Base-by-base conservation (phyloP, 768 basidiomycete genomes). In the Trametes elegans region DNA sequence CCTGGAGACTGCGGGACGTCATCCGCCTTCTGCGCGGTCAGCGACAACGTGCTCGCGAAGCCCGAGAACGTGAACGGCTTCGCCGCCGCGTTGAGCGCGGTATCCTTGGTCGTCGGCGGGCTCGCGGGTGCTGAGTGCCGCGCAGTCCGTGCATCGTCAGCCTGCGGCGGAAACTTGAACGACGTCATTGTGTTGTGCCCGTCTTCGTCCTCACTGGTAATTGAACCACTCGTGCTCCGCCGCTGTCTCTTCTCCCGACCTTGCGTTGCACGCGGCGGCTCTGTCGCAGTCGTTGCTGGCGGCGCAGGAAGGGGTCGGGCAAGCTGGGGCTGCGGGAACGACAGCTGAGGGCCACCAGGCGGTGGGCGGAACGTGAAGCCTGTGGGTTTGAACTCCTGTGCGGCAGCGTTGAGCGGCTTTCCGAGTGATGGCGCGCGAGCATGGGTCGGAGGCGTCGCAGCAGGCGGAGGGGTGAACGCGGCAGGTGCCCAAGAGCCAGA, bases 241-340 rank as follows among this genome's bases (percentile, higher is more conserved):
- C 88, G 79, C 56, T 82, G 85, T 56, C 90, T 77, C 70, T 93
- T 93, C 71, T 93, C 90, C 51, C 90, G 77, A 16, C 91, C 91
- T 70, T 93, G 89, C 3, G 74, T 64, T 23, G 79, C 75, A 8
- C 71, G 68, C 41, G 51, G 51, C 55, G 67, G 66, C 7, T 66
- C 65, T 35, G 65, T 51, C 14, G 48, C 5, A 64, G 67, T 53
- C 13, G 58, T 54, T 14, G n/a, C n/a, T n/a, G 74, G 73, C 0
- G 70, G 73, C 18, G 67, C 44, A 13, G 80, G 76, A 6, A 76
- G 63, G 16, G 79, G 76, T 8, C 77, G 74, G 38, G 68, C 62
- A 24, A 68, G 60, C 7, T 59, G 49, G 10, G 64, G 62, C 8
- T 59, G 53, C 8, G 67, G 64, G 41, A 77, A 69, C 8, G 79